A percentile compares a stretch with the other conserved stretches of the same genome.
Conservation (phyloP, 306 rosid species). For the Leucaena leucocephala region DNA sequence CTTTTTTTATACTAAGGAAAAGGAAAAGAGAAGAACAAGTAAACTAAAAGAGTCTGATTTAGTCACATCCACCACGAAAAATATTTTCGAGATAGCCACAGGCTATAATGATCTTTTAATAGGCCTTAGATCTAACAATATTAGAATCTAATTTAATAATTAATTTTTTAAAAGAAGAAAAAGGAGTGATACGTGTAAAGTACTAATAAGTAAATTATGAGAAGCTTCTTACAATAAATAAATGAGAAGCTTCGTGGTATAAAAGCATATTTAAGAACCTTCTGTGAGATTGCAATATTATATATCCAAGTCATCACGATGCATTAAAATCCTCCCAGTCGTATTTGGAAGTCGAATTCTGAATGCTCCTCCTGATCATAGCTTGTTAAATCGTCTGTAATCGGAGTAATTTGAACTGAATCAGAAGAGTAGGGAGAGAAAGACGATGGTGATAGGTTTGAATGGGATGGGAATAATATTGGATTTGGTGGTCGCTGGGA, state of each 20-base stretch:
- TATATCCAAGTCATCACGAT: background rate
- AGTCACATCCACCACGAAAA: too few relatives aligned
- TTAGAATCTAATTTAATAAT: too few relatives aligned
- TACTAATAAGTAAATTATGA: background rate
- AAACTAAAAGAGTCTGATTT: too few relatives aligned
- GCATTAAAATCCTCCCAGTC: background rate
- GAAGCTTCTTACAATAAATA: background rate
- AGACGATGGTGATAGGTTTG: conserved; percentile 44
- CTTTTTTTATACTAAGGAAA: too few relatives aligned
- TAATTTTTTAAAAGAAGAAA: too few relatives aligned
- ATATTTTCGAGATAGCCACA: too few relatives aligned
- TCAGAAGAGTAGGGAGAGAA: background rate
- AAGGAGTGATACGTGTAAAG: background rate
- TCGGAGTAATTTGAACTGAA: background rate
- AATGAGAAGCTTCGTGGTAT: background rate
- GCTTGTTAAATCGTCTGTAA: background rate
- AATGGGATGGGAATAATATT: conserved; percentile 47
- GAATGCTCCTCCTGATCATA: background rate
- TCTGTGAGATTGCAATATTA: background rate
- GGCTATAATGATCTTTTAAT: too few relatives aligned
- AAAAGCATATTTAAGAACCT: too few relatives aligned
- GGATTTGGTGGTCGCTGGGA: conserved; percentile 69
- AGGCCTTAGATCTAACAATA: too few relatives aligned
- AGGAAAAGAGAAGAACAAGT: too few relatives aligned
- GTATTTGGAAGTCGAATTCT: background rate